Percentiles rank a stretch among this genome's conserved stretches.
Evolutionary conservation across 495 filamentous ascomycete species (phyloP).

Genomic region (Tuber aestivum): DNA sequence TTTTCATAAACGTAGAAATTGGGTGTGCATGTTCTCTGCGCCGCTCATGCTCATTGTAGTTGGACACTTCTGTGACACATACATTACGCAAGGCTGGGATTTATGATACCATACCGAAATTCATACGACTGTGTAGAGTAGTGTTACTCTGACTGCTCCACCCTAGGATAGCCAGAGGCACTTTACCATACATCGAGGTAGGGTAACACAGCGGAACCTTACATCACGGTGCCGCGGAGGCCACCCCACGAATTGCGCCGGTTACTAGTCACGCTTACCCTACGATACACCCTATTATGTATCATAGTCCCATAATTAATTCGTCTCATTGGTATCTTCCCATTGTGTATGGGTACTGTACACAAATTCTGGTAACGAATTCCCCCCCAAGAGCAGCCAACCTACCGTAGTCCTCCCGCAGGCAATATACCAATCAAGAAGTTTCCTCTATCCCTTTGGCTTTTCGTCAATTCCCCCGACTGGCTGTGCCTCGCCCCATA

Average conservation of each 20-base stretch:
- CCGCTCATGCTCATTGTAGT: neutral
- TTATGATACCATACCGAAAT: neutral
- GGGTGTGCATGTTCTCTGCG: neutral
- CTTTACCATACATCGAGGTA: neutral
- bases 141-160: neutral
- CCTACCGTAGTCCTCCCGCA: neutral
- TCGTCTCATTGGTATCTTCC: neutral
- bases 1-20: neutral
- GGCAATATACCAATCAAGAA: neutral
- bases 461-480: neutral
- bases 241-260: no score
- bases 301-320: no score
- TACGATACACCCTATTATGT: neutral
- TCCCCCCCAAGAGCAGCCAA: neutral
- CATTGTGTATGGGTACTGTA: neutral
- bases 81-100: neutral
- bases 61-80: neutral
- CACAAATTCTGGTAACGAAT: neutral
- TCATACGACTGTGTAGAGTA: neutral
- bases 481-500: neutral
- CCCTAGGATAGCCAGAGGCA: neutral
- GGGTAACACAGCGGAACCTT: neutral
- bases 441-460: neutral
- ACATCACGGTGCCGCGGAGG: neutral
- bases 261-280: neutral